Evolutionary conservation across 805 yeast genomes (phyloP), one percentile per base, ranked within the genome.

Genomic region (Komagataella ulmi): DNA sequence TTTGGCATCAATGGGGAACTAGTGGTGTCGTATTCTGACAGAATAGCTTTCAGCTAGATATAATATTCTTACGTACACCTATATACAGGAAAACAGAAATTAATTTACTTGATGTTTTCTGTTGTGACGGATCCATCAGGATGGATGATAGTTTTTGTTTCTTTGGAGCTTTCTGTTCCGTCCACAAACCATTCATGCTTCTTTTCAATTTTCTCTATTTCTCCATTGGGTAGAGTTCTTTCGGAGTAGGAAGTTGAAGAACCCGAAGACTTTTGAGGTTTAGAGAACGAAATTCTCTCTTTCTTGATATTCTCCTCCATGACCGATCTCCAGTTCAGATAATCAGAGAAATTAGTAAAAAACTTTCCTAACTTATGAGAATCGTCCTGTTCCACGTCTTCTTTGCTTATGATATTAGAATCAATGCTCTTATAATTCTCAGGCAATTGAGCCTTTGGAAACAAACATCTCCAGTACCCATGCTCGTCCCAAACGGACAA

Each of bases 381-480:
- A 1, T 54, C 55, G 48, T 70, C 69, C 24, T 65, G 61, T 54
- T 74, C 73, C 24, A 83, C 78, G 57, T 82, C 86, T 58, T 84
- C 88, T 56, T 73, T 78, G 24, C 82, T 72, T 52, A 81, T 59
- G 18, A 74, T 60, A 12, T 63, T 56, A 54, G 64, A 70, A 56
- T 51, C 68, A 30, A 30, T 30, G 40, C 40, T 30, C 40, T 14
- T 30, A 30, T 30, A 30, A 4, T 30, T 30, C 46, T 53, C 62
- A 52, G 59, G 70, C 50, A 58, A 73, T 55, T 54, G 70, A 8
- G 65, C 66, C 60, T 73, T 73, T 10, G 96, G 96, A 65, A 90
- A 84, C 48, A 91, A 68, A 67, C 98, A 91, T 61, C 90, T 77
- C 97, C 97, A 91, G 64, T 81, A 77, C 0, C 97, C 98, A 19